Evolutionary conservation across 192 early-diverging fungal species (phyloP).

Genomic region (Coemansia sp.): DNA sequence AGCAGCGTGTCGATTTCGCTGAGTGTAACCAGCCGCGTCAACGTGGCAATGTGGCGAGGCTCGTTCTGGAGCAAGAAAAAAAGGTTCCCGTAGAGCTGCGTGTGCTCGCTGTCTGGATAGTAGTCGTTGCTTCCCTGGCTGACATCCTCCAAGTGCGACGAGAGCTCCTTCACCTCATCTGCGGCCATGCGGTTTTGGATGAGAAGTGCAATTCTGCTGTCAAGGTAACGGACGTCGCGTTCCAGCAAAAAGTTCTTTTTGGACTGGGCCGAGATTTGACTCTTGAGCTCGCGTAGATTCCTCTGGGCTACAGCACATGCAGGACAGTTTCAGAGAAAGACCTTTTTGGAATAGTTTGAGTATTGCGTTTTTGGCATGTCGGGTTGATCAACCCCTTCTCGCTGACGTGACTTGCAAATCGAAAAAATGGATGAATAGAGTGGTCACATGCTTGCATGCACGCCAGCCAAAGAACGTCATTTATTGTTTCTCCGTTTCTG

Average conservation of each 20-base stretch:
- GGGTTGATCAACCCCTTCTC: no score
- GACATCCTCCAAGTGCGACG: slow-evolving; percentile 52
- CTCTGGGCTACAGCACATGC: slow-evolving; percentile 64
- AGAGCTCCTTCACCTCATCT: slow-evolving; percentile 69
- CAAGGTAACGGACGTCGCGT: slow-evolving; percentile 88
- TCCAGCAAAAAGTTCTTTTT: slow-evolving; percentile 95
- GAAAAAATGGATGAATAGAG: slow-evolving; percentile 13
- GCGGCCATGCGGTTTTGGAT: slow-evolving; percentile 94
- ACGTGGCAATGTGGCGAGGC: slow-evolving; percentile 84
- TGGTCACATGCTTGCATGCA: slow-evolving; percentile 1
- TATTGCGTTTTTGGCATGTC: no score
- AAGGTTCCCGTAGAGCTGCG: slow-evolving; percentile 87
- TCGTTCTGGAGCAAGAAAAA: slow-evolving; percentile 91
- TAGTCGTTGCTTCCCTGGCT: slow-evolving; percentile 50
- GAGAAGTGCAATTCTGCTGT: slow-evolving; percentile 85
- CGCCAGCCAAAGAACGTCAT: background rate
- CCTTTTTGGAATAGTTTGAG: background rate
- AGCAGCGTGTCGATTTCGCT: slow-evolving; percentile 91
- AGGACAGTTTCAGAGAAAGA: background rate
- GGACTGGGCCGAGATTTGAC: slow-evolving; percentile 86
- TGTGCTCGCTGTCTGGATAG: slow-evolving; percentile 77
- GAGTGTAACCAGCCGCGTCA: slow-evolving; percentile 80
- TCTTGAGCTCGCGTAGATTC: slow-evolving; percentile 79
- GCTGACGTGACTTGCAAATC: no score
- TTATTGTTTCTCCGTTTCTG: no score